phyloP scores from a whole-genome alignment of 1,284 basidiomycete genomes.

The Ganoderma multipileum region DNA sequence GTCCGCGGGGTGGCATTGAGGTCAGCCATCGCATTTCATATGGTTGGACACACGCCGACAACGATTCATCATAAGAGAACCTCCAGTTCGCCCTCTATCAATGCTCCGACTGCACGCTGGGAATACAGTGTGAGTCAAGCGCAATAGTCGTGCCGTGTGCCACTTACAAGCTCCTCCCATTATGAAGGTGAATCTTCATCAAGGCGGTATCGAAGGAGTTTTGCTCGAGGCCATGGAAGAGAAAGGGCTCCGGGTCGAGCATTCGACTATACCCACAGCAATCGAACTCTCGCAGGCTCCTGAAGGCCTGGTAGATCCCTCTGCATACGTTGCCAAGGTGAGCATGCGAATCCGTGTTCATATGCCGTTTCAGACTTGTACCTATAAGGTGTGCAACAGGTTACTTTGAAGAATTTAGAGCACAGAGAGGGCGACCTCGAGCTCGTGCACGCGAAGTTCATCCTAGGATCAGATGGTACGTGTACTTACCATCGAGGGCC shows the following conservation, averaged over 20 bases:
- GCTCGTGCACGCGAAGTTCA: slow-evolving; percentile 58
- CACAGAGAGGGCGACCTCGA: slow-evolving; percentile 44
- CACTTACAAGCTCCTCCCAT: not conserved
- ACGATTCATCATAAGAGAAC: not conserved
- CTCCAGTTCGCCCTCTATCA: slow-evolving; percentile 37
- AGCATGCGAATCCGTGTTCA: slow-evolving; percentile 21
- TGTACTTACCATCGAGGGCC: not conserved
- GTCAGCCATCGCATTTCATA: slow-evolving; percentile 38
- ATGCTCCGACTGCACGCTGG: slow-evolving; percentile 3
- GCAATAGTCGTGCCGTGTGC: not conserved
- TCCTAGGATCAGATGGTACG: slow-evolving; percentile 61
- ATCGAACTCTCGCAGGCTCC: slow-evolving; percentile 58
- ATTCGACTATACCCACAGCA: slow-evolving; percentile 61
- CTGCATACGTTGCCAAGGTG: slow-evolving; percentile 65
- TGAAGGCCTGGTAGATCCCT: slow-evolving; percentile 46
- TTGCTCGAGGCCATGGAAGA: slow-evolving; percentile 67
- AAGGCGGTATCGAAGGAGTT: slow-evolving; percentile 76
- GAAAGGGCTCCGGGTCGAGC: slow-evolving; percentile 59
- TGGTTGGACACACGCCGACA: not conserved
- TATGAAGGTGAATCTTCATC: slow-evolving; percentile 69
- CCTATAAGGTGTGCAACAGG: slow-evolving; percentile 31
- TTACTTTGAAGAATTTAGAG: slow-evolving; percentile 44
- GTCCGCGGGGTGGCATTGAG: slow-evolving; percentile 65
- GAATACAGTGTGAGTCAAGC: not conserved
- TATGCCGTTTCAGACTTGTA: not conserved